Evolutionary conservation across 1,284 basidiomycete species (phyloP).

Genomic region (Ganoderma lucidum): DNA sequence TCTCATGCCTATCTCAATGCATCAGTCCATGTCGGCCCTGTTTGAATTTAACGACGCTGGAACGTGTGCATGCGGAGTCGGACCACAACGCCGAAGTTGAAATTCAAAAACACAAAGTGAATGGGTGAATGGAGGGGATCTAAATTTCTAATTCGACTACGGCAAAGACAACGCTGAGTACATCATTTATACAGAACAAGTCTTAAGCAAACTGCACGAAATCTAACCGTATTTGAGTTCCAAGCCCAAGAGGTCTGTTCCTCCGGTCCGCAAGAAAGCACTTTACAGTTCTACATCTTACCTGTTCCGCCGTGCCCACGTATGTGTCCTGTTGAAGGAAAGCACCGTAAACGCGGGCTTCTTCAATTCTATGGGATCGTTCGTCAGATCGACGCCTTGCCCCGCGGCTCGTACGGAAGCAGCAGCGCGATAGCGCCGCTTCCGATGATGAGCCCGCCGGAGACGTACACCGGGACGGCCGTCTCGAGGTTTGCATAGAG

Average conservation of each 20-base stretch:
- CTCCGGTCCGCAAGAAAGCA: background rate
- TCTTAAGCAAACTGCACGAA: background rate
- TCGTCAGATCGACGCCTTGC: constrained; percentile 60
- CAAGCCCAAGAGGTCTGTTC: background rate
- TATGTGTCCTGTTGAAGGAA: background rate
- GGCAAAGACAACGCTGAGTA: background rate
- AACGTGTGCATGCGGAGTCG: background rate
- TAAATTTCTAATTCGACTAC: background rate
- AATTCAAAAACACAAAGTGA: background rate
- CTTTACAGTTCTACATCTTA: background rate
- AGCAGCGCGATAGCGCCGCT: constrained; percentile 73
- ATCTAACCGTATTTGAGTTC: background rate
- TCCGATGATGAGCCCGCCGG: constrained; percentile 74
- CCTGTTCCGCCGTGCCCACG: background rate
- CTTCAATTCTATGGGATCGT: background rate
- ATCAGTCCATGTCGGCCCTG: constrained; percentile 8
- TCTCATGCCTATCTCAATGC: constrained; percentile 27
- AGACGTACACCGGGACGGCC: constrained; percentile 79
- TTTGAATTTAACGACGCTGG: background rate
- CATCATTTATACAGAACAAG: background rate
- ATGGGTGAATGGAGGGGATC: background rate
- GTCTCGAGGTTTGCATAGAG: constrained; percentile 72
- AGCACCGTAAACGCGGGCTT: background rate
- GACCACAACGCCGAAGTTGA: background rate
- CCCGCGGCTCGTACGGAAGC: constrained; percentile 79